These are phyloP conservation scores for Glutinoglossum americanum DNA, from an alignment of 495 filamentous ascomycete species.

Conservation along the genomic window DNA sequence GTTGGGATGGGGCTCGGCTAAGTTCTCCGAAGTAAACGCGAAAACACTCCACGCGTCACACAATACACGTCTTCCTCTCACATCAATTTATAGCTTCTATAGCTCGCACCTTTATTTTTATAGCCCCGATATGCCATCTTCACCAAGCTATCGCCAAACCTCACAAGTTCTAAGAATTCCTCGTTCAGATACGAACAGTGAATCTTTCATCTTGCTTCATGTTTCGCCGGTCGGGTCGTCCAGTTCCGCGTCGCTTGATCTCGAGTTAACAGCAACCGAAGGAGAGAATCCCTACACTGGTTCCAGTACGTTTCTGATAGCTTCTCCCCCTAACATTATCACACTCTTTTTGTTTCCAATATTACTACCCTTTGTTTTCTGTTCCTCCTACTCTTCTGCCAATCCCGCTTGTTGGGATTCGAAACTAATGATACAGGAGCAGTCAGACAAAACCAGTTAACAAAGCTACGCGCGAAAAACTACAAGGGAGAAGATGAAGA, in stretches of 20 bases:
- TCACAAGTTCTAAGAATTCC: constrained; percentile 30
- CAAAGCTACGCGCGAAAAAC: constrained; percentile 27
- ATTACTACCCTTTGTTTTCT: neutral
- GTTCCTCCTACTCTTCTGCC: neutral
- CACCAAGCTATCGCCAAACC: neutral
- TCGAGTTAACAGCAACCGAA: constrained; percentile 49
- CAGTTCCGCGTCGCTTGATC: constrained; percentile 21
- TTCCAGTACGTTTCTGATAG: neutral
- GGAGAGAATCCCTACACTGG: constrained; percentile 32
- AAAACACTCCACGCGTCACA: neutral
- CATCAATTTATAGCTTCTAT: neutral
- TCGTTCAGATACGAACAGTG: constrained; percentile 19
- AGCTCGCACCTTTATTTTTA: neutral
- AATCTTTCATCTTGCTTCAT: constrained; percentile 35
- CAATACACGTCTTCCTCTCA: neutral
- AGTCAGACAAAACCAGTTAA: constrained; percentile 27
- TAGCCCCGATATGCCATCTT: neutral
- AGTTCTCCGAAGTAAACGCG: neutral
- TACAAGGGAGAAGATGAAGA: constrained; percentile 31
- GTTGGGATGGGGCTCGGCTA: neutral
- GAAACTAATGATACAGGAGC: constrained; percentile 6
- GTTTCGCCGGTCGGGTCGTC: constrained; percentile 24
- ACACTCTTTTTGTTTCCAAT: neutral
- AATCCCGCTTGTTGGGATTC: too few relatives aligned
- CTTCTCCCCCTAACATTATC: too few relatives aligned